These are phyloP conservation scores for Coemansia sp. DNA, from an alignment of 192 early-diverging fungal species.

Conservation along the genomic window DNA sequence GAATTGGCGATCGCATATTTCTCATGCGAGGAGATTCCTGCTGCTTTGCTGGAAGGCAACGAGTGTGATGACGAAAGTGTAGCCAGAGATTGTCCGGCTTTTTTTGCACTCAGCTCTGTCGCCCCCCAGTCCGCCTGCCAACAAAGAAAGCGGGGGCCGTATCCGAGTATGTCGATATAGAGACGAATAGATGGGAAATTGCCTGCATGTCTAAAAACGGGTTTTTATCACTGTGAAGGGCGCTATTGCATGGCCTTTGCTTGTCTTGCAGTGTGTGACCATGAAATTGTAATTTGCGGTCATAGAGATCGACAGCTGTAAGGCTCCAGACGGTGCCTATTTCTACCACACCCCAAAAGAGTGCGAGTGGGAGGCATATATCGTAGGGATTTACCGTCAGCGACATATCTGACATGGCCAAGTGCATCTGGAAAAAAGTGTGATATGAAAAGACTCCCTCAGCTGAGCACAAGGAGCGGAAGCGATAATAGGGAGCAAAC, in stretches of 20 bases:
- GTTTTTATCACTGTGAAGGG: conserved; percentile 1
- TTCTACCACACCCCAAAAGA: neutral
- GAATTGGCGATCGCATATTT: neutral
- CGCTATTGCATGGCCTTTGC: neutral
- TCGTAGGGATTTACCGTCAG: neutral
- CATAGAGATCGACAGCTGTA: neutral
- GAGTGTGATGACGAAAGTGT: neutral
- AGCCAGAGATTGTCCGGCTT: neutral
- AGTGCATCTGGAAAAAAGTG: neutral
- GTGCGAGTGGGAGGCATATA: neutral
- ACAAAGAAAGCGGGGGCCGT: neutral
- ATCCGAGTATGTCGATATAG: neutral
- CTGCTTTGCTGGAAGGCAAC: neutral
- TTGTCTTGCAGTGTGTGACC: neutral
- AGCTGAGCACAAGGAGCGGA: neutral
- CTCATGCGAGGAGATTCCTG: neutral
- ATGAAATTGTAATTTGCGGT: neutral
- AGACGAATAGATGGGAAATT: neutral
- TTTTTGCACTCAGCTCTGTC: neutral
- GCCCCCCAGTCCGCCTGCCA: neutral
- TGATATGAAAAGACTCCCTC: neutral
- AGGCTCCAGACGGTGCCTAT: neutral
- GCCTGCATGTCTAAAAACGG: neutral
- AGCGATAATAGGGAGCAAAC: neutral
- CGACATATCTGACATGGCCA: neutral